Conservation (phyloP, 2,329 filamentous ascomycete genomes). For the Fusarium sp. region DNA sequence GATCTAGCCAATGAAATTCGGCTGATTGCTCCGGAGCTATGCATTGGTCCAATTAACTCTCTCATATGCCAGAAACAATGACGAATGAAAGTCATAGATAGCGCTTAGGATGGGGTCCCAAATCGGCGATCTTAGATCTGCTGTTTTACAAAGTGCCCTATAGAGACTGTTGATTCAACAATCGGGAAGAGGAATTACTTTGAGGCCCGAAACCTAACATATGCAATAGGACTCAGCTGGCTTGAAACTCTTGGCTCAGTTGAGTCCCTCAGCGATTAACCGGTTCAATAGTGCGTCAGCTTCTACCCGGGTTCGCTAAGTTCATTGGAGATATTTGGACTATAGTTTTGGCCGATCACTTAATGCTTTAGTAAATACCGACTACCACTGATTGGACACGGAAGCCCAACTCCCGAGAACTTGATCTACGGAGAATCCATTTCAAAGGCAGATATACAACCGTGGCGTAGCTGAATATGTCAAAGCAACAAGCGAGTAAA, state of each 20-base stretch:
- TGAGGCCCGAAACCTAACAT: neutral
- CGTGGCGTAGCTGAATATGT: neutral
- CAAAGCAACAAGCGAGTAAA: neutral
- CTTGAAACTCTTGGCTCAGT: too few relatives aligned
- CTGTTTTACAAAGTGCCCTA: neutral
- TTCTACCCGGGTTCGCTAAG: neutral
- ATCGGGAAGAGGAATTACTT: neutral
- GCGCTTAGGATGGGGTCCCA: too few relatives aligned
- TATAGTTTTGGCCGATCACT: too few relatives aligned
- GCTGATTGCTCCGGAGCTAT: neutral
- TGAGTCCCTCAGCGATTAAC: neutral
- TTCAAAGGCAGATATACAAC: neutral
- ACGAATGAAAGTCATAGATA: too few relatives aligned
- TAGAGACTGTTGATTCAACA: neutral
- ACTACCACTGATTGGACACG: neutral
- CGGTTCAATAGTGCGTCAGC: accelerated
- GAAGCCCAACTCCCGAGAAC: neutral
- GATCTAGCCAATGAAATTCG: accelerated
- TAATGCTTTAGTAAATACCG: too few relatives aligned
- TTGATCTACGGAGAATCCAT: neutral
- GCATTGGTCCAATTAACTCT: neutral
- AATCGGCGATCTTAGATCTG: too few relatives aligned
- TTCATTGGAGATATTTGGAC: accelerated
- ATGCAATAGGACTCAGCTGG: neutral
- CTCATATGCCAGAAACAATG: neutral